Percentiles rank a stretch among this genome's conserved stretches.
Evolutionary conservation across 179 eudicot species (phyloP).

Genomic region (Gypsophila paniculata): DNA sequence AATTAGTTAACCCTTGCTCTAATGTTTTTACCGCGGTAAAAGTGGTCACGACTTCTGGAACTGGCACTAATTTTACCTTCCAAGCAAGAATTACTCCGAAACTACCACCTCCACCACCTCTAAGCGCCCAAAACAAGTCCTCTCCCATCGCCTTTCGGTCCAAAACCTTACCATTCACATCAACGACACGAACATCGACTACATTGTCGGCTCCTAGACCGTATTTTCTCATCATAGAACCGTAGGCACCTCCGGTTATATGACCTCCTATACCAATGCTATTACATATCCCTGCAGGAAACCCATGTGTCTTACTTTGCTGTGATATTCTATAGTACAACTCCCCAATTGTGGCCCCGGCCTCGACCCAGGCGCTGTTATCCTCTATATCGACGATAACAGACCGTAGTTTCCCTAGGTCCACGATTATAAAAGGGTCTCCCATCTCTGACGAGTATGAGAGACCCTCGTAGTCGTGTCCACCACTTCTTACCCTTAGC

Average conservation of each 20-base stretch:
- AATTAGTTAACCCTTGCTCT: conserved; percentile 46
- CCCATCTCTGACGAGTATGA: conserved; percentile 38
- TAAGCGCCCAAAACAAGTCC: conserved; percentile 45
- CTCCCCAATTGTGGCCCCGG: conserved; percentile 45
- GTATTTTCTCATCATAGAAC: conserved; percentile 50
- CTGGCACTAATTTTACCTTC: conserved; percentile 44
- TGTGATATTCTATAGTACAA: conserved; percentile 32
- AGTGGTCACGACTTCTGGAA: conserved; percentile 42
- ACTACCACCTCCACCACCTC: conserved; percentile 50
- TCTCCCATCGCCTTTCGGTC: conserved; percentile 47
- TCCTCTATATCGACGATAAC: conserved; percentile 31
- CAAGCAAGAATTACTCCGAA: conserved; percentile 53
- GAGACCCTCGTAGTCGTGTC: conserved; percentile 44
- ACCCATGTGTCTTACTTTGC: conserved; percentile 37
- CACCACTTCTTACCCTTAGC: conserved; percentile 40
- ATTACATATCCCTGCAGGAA: conserved; percentile 48
- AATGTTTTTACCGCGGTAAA: conserved; percentile 37
- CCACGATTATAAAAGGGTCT: conserved; percentile 35
- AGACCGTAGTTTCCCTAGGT: conserved; percentile 37
- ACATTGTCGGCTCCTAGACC: conserved; percentile 57
- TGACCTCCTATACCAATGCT: conserved; percentile 55
- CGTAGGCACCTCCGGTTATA: conserved; percentile 44
- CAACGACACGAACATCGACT: conserved; percentile 43
- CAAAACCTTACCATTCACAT: conserved; percentile 31
- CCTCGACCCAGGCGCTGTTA: conserved; percentile 42